These are phyloP conservation scores for Cutaneotrichosporon dermatis DNA, from an alignment of 1,284 basidiomycete genomes.

Conservation along the genomic window DNA sequence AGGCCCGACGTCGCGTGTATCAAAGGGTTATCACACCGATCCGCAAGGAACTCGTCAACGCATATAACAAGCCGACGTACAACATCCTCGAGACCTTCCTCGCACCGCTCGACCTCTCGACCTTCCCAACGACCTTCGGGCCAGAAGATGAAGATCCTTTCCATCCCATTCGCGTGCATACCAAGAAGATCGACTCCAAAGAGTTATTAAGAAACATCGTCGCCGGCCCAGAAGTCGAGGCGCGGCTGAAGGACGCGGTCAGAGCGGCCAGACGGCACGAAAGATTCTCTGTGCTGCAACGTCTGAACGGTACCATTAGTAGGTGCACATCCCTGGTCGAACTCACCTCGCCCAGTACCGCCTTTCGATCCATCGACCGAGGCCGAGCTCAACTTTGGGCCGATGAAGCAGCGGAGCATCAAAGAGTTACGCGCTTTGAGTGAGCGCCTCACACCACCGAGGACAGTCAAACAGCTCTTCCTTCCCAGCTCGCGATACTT, in stretches of 20 bases:
- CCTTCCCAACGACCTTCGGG: conserved; percentile 11
- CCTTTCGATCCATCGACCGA: not conserved
- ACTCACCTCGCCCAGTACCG: not conserved
- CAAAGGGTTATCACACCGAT: not conserved
- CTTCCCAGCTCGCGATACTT: conserved; percentile 7
- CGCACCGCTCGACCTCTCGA: conserved; percentile 1
- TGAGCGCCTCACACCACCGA: not conserved
- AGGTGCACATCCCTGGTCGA: too few relatives aligned
- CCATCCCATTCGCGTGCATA: not conserved
- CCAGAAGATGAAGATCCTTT: conserved; percentile 10
- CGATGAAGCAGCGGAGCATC: not conserved
- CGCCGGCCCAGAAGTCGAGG: not conserved
- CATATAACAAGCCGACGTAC: not conserved
- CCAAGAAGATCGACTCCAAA: not conserved
- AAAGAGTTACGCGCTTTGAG: not conserved
- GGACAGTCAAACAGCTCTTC: not conserved
- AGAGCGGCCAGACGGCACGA: not conserved
- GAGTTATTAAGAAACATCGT: not conserved
- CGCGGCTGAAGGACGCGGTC: not conserved
- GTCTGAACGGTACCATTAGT: not conserved
- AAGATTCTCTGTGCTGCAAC: not conserved
- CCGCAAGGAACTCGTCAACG: not conserved
- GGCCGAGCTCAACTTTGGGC: not conserved
- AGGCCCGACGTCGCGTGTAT: too few relatives aligned
- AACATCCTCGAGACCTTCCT: not conserved